Base-by-base conservation (phyloP, 768 basidiomycete genomes). In the Harrya chromipes region DNA sequence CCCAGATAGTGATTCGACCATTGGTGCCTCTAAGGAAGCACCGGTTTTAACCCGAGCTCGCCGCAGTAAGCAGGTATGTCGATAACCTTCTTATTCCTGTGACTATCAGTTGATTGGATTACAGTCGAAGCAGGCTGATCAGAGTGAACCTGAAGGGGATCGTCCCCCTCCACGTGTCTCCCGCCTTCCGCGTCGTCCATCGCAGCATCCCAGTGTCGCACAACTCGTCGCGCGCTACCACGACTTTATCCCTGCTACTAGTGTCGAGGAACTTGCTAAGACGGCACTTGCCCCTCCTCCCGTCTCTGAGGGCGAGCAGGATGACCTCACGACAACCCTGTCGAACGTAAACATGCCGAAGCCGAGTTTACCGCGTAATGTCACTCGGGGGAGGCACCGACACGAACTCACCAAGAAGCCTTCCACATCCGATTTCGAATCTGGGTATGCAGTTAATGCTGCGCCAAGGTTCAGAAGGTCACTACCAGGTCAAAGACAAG, bases 381-480 rank as follows among this genome's bases (percentile, higher is more conserved):
- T 73, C 6, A 47, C 71, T 17, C 77, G 82, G 33, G 73, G 72
- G 29, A 75, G 79, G 50, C 80, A 82, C 58, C 64, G 51, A 50
- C 78, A 75, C 34, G 57, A 74, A 40, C 68, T 77, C 37, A 59
- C 70, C 13, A 78, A 74, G 61, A 82, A 82, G 54, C 69, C 81
- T 34, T 84, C 85, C 9, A 74, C 76, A 10, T 94, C 93, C 6
- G 94, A 95, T 63, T 91, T 91, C 46, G 94, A 95, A 69, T 82
- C 87, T 48, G 83, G 93, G 40, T 95, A 94, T 69, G 92, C 93
- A 4, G 89, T 85, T n/a, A 94, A 94, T 61, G 84, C 93, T 50
- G 92, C 90, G 1, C 86, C 91, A 2, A 77, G 80, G 55, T 85
- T 90, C 56, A 72, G 85, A 20, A 81, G 81, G 46, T 63, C 77